Base-by-base conservation (phyloP, 2,329 filamentous ascomycete genomes). In the Conoideocrella luteorostrata region DNA sequence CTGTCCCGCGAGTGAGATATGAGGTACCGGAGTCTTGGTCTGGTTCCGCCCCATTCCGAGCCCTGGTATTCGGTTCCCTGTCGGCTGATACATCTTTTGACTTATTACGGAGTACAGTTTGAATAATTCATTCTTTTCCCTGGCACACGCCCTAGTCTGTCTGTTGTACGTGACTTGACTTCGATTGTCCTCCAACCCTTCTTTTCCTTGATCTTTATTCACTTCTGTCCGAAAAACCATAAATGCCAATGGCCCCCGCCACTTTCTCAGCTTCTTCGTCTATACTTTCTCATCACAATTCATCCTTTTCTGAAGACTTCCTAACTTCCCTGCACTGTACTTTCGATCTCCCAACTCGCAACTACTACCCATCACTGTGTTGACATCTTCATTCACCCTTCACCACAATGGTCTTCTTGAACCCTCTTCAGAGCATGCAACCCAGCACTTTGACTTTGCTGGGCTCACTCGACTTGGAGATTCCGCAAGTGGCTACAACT, bases 161-260 rank as follows among this genome's bases (percentile, higher is more conserved):
- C n/a, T n/a, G n/a, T n/a, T n/a, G n/a, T n/a, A n/a, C n/a, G n/a
- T 20, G 30, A 7, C 10, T 33, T 17, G 23, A 42, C 44, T 40
- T 29, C 23, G 34, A 26, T 30, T 17, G 24, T 38, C 26, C n/a
- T n/a, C 13, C 35, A 21, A 43, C 28, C 32, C 4, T 9, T 9
- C 22, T 39, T 36, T 32, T 36, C 18, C 18, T 32, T 15, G 13
- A 36, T 28, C 35, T 39, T 29, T 24, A 15, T 36, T 32, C 13
- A 35, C 17, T 18, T 29, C 29, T 38, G 10, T 44, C 50, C 47
- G 49, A 51, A 61, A 62, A 60, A 49, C n/a, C 57, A 63, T 62
- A 63, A 63, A 64, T 57, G 49, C 45, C 52, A 54, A 52, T 47
- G 50, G 52, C 52, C 54, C 57, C 61, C 59, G 57, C 57, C 21